Conservation (phyloP, 2,329 filamentous ascomycete species). For the Aureobasidium namibiae region DNA sequence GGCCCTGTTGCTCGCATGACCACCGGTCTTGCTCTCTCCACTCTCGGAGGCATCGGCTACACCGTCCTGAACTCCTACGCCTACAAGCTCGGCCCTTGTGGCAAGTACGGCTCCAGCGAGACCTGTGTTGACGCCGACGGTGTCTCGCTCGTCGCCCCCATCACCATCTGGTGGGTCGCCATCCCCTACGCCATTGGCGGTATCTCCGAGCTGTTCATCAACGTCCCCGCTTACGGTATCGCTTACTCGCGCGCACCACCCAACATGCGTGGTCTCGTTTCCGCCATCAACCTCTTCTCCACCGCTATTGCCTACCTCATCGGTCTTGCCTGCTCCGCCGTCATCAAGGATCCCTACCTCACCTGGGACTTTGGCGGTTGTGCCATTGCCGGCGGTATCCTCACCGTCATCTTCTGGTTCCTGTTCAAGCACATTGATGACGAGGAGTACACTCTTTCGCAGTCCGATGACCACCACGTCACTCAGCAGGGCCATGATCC, state of each 20-base stretch:
- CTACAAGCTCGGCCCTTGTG: slow-evolving; percentile 40
- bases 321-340: slow-evolving; percentile 22
- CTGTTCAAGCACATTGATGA: slow-evolving; percentile 36
- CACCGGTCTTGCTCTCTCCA: slow-evolving; percentile 41
- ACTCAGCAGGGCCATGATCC: slow-evolving; percentile 14
- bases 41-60: slow-evolving; percentile 33
- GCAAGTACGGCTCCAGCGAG: slow-evolving; percentile 29
- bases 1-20: slow-evolving; percentile 44
- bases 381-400: slow-evolving; percentile 39
- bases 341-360: slow-evolving; percentile 39
- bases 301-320: slow-evolving; percentile 33
- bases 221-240: slow-evolving; percentile 38
- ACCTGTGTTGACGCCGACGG: slow-evolving; percentile 27
- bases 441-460: slow-evolving; percentile 19
- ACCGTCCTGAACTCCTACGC: slow-evolving; percentile 37
- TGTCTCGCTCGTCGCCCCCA: slow-evolving; percentile 27
- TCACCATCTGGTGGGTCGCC: slow-evolving; percentile 37
- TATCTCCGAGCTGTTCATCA: slow-evolving; percentile 34
- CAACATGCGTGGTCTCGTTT: slow-evolving; percentile 36
- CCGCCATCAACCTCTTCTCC: slow-evolving; percentile 35
- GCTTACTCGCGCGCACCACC: slow-evolving; percentile 36
- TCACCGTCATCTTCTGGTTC: slow-evolving; percentile 43
- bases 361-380: slow-evolving; percentile 43
- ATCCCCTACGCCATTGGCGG: slow-evolving; percentile 32
- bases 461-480: slow-evolving; percentile 15